Conservation (phyloP, 225 moss, liverwort and hornwort species). For the Polytrichum formosum region DNA sequence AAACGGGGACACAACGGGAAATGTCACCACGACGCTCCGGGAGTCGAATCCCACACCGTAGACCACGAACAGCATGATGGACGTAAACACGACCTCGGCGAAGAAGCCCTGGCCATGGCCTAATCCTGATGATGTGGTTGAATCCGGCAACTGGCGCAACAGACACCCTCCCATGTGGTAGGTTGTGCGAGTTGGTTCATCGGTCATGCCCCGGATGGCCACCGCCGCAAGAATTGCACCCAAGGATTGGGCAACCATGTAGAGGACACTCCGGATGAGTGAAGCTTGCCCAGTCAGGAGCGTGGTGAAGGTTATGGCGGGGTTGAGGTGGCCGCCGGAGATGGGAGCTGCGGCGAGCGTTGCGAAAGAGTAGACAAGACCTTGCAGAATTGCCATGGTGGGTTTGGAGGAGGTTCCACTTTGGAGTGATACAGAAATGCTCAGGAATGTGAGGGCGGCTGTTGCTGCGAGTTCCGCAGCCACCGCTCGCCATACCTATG, state of each 20-base stretch:
- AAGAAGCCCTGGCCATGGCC: conserved; percentile 19
- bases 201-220: conserved; percentile 17
- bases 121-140: neutral
- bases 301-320: conserved; percentile 48
- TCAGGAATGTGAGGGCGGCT: conserved; percentile 45
- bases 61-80: conserved; percentile 42
- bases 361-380: conserved; percentile 43
- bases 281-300: conserved; percentile 42
- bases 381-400: conserved; percentile 34
- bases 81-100: conserved; percentile 42
- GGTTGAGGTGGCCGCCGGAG: conserved; percentile 57
- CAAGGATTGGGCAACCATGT: conserved; percentile 25
- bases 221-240: conserved; percentile 34
- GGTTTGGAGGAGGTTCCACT: conserved; percentile 4
- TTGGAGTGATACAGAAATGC: conserved; percentile 23
- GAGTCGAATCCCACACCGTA: conserved; percentile 48
- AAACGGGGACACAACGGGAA: conserved; percentile 35
- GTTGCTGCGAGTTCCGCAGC: conserved; percentile 43
- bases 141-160: conserved; percentile 9
- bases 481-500: conserved; percentile 51
- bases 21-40: conserved; percentile 39
- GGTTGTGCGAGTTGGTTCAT: neutral
- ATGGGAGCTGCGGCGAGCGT: conserved; percentile 47
- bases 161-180: conserved; percentile 27
- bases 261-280: conserved; percentile 29